Base-by-base conservation (phyloP, 345 rosid species). In the Eucalyptus marginata region DNA sequence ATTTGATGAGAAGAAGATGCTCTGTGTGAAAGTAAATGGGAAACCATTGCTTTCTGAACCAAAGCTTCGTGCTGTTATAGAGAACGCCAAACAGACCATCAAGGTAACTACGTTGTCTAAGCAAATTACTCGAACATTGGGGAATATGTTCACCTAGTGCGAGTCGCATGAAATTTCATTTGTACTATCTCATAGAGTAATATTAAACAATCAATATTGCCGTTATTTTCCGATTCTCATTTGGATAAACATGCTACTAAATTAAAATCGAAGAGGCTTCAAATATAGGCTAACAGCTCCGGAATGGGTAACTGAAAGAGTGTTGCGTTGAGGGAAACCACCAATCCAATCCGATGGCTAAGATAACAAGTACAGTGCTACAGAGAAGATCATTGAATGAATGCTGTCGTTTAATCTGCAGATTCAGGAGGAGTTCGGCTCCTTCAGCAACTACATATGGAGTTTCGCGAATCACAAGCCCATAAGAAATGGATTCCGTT, bases 391-490 rank as follows among this genome's bases (percentile, higher is more conserved):
- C 29, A 40, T 40, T 76, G 83, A 76, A 76, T 10, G 47, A 76
- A 76, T 3, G 36, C 10, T 49, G 44, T 83, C 62, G 29, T 40
- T 86, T 36, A 50, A 79, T 88, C 85, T 93, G 91, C 98, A 97
- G 99, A 90, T 96, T 49, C 98, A 95, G 92, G 93, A 91, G 87
- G 96, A 95, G 87, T 96, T 96, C 89, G 98, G 98, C 64, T 96
- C 99, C 87, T 96, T 97, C 90, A 94, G 95, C 89, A 93, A 90
- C 90, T 97, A 96, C 56, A 93, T 94, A 91, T 96, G 99, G 99
- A 93, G 94, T 90, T 96, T 95, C 91, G 94, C 96, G 88, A 95
- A 93, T 89, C 92, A 94, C 86, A 92, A 92, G 86, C 94, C 98
- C 20, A n/a, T 96, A 59, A 92, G 89, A 91, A 95, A 94, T 83